phyloP scores from a whole-genome alignment of 2,329 filamentous ascomycete genomes.

The Fusarium annulatum region DNA sequence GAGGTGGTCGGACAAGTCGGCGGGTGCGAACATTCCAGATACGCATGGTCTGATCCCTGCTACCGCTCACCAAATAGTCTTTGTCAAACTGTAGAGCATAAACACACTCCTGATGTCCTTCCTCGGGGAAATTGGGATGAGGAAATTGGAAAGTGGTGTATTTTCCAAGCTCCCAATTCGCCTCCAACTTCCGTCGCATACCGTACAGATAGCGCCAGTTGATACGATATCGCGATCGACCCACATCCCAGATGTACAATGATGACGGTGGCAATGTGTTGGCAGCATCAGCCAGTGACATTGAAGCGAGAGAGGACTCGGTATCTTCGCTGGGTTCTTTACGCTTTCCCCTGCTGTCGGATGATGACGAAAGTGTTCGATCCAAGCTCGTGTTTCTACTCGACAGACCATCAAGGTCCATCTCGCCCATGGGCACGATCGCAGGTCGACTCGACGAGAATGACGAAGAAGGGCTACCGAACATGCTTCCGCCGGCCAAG shows the following conservation, averaged over 20 bases:
- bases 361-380: slow-evolving; percentile 43
- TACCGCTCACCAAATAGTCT: slow-evolving; percentile 91
- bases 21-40: slow-evolving; percentile 91
- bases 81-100: slow-evolving; percentile 93
- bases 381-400: slow-evolving; percentile 48
- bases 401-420: slow-evolving; percentile 45
- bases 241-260: slow-evolving; percentile 63
- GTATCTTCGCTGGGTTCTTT: slow-evolving; percentile 51
- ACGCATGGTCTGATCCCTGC: slow-evolving; percentile 85
- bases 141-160: slow-evolving; percentile 91
- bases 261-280: slow-evolving; percentile 55
- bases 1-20: slow-evolving; percentile 77
- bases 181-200: slow-evolving; percentile 84
- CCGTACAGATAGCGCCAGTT: slow-evolving; percentile 97
- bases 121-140: slow-evolving; percentile 80
- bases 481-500: slow-evolving; percentile 46
- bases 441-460: slow-evolving; percentile 46
- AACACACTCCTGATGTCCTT: slow-evolving; percentile 91
- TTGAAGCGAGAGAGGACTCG: slow-evolving; percentile 47
- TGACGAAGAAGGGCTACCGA: slow-evolving; percentile 49
- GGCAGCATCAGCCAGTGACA: slow-evolving; percentile 45
- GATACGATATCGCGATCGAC: slow-evolving; percentile 67
- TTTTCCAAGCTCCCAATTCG: slow-evolving; percentile 88
- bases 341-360: slow-evolving; percentile 50
- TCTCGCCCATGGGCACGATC: slow-evolving; percentile 44